phyloP scores from a whole-genome alignment of 371 early-diverging fungal genomes.

The Catenaria anguillulae region DNA sequence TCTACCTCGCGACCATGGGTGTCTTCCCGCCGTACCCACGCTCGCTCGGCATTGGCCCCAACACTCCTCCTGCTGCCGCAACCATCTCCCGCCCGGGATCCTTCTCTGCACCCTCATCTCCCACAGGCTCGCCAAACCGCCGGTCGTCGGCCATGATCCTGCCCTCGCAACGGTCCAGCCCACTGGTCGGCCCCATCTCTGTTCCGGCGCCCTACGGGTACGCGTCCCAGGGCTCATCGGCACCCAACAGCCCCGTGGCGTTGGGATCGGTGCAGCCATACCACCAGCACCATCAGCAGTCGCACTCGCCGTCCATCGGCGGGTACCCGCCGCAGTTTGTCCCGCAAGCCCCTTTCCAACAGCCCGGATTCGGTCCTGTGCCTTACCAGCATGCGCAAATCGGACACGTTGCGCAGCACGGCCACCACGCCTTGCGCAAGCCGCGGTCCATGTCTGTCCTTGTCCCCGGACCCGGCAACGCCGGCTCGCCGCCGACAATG shows the following conservation, averaged over 20 bases:
- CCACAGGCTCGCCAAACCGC: not conserved
- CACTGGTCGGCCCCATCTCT: not conserved
- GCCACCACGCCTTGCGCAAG: not conserved
- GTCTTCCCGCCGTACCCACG: constrained; percentile 1
- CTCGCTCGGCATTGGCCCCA: not conserved
- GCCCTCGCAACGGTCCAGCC: not conserved
- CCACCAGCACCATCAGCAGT: not conserved
- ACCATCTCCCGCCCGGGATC: not conserved
- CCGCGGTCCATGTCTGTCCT: not conserved
- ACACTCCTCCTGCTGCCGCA: not conserved
- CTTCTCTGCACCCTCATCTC: not conserved
- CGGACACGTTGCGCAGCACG: not conserved
- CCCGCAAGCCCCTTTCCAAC: too few species aligned
- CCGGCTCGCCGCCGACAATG: too few species aligned
- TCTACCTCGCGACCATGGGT: not conserved
- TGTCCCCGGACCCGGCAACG: not conserved
- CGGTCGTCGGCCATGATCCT: not conserved
- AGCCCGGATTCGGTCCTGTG: too few species aligned
- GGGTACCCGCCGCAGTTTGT: too few species aligned
- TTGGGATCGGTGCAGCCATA: too few species aligned
- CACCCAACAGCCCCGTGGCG: too few species aligned
- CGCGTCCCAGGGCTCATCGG: not conserved
- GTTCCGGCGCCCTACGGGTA: not conserved
- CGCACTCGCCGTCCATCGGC: not conserved
- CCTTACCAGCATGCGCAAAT: too few species aligned